Evolutionary conservation across 345 rosid genomes (phyloP).

Genomic region (Brassica napus): Da-Ae NC_063450.1:41411501-41412000

Average conservation of each 20-base stretch:
- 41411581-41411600: too few species aligned
- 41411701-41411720: background rate
- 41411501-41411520: too few species aligned
- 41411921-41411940: constrained; percentile 21
- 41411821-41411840: background rate
- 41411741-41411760: background rate
- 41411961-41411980: constrained; percentile 18
- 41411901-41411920: background rate
- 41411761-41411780: background rate
- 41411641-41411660: background rate
- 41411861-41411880: constrained; percentile 13
- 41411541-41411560: too few species aligned
- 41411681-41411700: background rate
- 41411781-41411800: background rate
- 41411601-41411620: too few species aligned
- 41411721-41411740: background rate
- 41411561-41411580: too few species aligned
- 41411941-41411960: constrained; percentile 28
- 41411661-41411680: background rate
- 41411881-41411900: constrained; percentile 23
- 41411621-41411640: too few species aligned
- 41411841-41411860: background rate
- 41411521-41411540: too few species aligned
- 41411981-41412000: constrained; percentile 31
- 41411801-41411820: background rate